phyloP scores from a whole-genome alignment of 2,329 filamentous ascomycete genomes.

The Volutella citrinella region DNA sequence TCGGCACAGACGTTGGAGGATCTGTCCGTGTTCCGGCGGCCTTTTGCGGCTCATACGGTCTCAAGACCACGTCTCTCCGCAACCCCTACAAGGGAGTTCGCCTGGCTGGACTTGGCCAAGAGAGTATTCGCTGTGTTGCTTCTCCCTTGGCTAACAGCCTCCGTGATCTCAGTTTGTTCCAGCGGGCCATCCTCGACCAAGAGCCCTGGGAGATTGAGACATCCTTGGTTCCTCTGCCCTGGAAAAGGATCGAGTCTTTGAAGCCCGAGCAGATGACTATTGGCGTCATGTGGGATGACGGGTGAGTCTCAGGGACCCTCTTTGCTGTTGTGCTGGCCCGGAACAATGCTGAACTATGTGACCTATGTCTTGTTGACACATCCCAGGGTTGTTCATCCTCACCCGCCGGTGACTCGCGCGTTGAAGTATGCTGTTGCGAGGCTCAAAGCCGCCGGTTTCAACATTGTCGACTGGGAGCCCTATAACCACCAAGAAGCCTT shows the following conservation, averaged over 20 bases:
- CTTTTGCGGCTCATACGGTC: conserved; percentile 41
- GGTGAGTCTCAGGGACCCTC: conserved; percentile 6
- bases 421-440: conserved; percentile 14
- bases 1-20: conserved; percentile 47
- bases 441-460: conserved; percentile 16
- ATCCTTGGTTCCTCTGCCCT: conserved; percentile 37
- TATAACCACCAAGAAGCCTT: conserved; percentile 19
- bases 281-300: conserved; percentile 22
- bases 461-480: conserved; percentile 21
- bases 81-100: conserved; percentile 21
- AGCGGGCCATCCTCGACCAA: conserved; percentile 33
- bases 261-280: conserved; percentile 10
- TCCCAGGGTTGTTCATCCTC: conserved; percentile 16
- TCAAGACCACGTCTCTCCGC: conserved; percentile 35
- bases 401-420: conserved; percentile 22
- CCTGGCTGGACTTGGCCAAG: conserved; percentile 21
- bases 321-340: not conserved
- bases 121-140: conserved; percentile 30
- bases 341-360: too few species aligned
- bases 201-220: conserved; percentile 42
- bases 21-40: conserved; percentile 42
- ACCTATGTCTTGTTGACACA: too few species aligned
- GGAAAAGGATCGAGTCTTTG: conserved; percentile 26
- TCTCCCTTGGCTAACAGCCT: conserved; percentile 22
- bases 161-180: conserved; percentile 35